These are phyloP conservation scores for Aspergillus uvarum DNA, from an alignment of 2,329 filamentous ascomycete species.

Conservation along the genomic window DNA sequence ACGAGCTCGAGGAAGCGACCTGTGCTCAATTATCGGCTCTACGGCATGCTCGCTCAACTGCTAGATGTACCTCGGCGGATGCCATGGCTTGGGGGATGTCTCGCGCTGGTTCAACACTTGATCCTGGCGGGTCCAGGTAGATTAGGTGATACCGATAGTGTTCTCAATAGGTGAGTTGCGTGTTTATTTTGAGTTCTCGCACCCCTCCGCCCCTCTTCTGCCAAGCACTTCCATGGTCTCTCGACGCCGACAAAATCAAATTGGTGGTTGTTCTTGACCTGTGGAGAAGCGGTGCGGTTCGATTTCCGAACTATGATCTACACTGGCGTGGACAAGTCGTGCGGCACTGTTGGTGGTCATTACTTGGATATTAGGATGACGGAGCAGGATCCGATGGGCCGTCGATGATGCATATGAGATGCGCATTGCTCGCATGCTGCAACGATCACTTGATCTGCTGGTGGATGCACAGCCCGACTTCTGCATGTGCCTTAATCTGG, in stretches of 20 bases:
- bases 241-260: slow-evolving; percentile 8
- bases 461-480: slow-evolving; percentile 31
- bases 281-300: slow-evolving; percentile 30
- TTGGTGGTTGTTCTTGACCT: slow-evolving; percentile 22
- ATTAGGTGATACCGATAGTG: slow-evolving; percentile 71
- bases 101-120: slow-evolving; percentile 74
- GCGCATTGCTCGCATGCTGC: slow-evolving; percentile 54
- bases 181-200: slow-evolving; percentile 16
- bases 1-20: slow-evolving; percentile 50
- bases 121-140: slow-evolving; percentile 71
- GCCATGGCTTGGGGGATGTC: slow-evolving; percentile 80
- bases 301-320: slow-evolving; percentile 37
- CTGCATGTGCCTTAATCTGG: slow-evolving; percentile 10
- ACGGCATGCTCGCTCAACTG: slow-evolving; percentile 70
- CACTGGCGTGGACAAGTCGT: slow-evolving; percentile 26
- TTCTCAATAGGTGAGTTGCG: slow-evolving; percentile 82
- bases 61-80: slow-evolving; percentile 75
- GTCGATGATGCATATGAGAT: slow-evolving; percentile 28
- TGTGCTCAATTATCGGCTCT: slow-evolving; percentile 74
- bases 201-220: slow-evolving; percentile 7
- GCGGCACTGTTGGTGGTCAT: slow-evolving; percentile 16
- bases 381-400: slow-evolving; percentile 8
- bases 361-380: slow-evolving; percentile 21
- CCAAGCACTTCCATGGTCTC: not conserved
- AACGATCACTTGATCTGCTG: slow-evolving; percentile 60